Conservation (phyloP, 805 yeast genomes). For the Sugiyamaella chiloensis region DNA sequence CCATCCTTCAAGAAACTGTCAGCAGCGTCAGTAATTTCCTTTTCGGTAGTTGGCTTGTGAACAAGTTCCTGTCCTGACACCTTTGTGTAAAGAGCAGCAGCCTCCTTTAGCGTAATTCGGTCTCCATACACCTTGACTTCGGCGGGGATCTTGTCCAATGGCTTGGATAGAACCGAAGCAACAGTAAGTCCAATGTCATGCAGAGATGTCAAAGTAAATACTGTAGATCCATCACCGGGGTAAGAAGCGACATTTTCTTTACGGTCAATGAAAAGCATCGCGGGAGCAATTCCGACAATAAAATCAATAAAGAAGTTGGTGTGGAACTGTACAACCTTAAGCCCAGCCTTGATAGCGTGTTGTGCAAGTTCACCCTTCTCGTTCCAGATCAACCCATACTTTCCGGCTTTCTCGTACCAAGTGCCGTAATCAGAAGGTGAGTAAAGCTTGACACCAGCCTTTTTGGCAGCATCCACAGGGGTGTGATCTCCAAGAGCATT, state of each 20-base stretch:
- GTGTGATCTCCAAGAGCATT: slow-evolving; percentile 32
- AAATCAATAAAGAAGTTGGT: slow-evolving; percentile 24
- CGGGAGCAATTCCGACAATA: slow-evolving; percentile 10
- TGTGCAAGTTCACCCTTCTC: slow-evolving; percentile 18
- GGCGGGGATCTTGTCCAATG: slow-evolving; percentile 25
- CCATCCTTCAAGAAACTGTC: slow-evolving; percentile 1
- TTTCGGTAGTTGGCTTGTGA: slow-evolving; percentile 12
- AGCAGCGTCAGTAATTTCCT: slow-evolving; percentile 12
- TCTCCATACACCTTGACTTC: slow-evolving; percentile 21
- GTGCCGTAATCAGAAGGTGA: slow-evolving; percentile 62
- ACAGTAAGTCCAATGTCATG: slow-evolving; percentile 28
- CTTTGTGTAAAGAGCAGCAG: slow-evolving; percentile 22
- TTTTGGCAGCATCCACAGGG: slow-evolving; percentile 40
- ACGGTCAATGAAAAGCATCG: slow-evolving; percentile 4
- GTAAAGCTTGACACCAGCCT: slow-evolving; percentile 47
- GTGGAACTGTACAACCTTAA: slow-evolving; percentile 26
- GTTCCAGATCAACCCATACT: slow-evolving; percentile 12
- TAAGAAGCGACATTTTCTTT: slow-evolving; percentile 9
- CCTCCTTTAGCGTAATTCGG: slow-evolving; percentile 17
- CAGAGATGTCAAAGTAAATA: slow-evolving; percentile 21
- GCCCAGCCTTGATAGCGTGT: slow-evolving; percentile 24
- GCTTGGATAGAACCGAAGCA: slow-evolving; percentile 24
- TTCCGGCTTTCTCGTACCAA: slow-evolving; percentile 29
- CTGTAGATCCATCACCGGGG: slow-evolving; percentile 21
- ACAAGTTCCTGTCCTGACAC: slow-evolving; percentile 22